Percentiles rank a stretch among this genome's conserved stretches.
Conservation (phyloP, 768 basidiomycete species). For the Trametes gibbosa region DNA sequence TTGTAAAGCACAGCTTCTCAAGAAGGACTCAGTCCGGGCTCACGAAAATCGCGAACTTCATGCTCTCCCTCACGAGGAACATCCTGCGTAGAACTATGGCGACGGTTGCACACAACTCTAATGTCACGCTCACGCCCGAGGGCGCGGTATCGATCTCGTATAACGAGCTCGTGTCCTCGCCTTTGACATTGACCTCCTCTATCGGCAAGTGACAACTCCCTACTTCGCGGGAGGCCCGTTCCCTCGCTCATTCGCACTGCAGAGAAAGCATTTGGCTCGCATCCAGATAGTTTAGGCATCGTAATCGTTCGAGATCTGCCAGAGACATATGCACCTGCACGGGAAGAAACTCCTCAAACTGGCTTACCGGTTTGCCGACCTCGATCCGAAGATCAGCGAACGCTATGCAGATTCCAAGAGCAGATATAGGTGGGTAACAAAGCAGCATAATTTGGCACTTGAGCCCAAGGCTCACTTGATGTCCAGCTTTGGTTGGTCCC, state of each 20-base stretch:
- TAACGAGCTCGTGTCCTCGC: constrained; percentile 49
- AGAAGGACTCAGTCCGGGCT: too few relatives aligned
- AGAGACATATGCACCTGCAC: constrained; percentile 51
- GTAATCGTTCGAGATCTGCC: constrained; percentile 84
- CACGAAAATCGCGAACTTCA: neutral
- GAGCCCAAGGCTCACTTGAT: neutral
- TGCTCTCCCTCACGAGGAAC: neutral
- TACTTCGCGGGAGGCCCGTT: neutral
- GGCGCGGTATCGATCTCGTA: constrained; percentile 66
- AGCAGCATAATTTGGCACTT: neutral
- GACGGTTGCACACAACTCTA: constrained; percentile 10
- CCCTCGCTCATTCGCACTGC: neutral
- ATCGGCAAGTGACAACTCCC: constrained; percentile 49
- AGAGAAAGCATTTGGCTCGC: constrained; percentile 85
- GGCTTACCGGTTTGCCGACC: constrained; percentile 70
- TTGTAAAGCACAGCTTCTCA: too few relatives aligned
- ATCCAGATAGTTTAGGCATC: constrained; percentile 73
- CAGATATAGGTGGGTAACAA: constrained; percentile 63
- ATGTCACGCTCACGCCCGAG: constrained; percentile 39
- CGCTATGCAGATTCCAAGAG: constrained; percentile 69
- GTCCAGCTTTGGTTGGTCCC: constrained; percentile 91
- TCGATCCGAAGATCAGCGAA: constrained; percentile 67
- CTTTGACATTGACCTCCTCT: constrained; percentile 49
- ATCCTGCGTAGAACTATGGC: constrained; percentile 10
- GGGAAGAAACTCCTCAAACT: constrained; percentile 74